Conservation (phyloP, 257 asterid genomes). For the Thymus mandschuricus region DNA sequence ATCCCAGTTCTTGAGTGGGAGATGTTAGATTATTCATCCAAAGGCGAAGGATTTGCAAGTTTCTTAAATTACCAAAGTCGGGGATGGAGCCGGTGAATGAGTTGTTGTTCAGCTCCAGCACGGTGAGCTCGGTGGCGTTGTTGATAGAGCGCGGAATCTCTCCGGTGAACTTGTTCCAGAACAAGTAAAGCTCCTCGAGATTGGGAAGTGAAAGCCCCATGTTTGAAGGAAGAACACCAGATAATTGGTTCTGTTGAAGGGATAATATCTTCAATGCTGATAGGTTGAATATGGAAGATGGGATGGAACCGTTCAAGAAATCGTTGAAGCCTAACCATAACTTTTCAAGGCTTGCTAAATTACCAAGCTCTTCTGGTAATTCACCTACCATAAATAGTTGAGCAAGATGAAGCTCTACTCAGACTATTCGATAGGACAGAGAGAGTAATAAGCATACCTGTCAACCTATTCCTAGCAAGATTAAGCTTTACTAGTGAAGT, state of each 20-base stretch:
- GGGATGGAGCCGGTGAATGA: conserved; percentile 15
- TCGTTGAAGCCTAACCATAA: not conserved
- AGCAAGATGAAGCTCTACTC: not conserved
- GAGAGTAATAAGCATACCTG: not conserved
- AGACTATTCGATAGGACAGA: no score
- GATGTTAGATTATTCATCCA: not conserved
- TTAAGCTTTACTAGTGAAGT: not conserved
- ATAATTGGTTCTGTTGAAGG: conserved; percentile 17
- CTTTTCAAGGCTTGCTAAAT: not conserved
- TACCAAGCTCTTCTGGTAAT: conserved; percentile 41
- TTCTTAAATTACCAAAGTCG: not conserved
- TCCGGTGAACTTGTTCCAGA: conserved; percentile 27
- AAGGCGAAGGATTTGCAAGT: not conserved
- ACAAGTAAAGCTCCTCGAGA: conserved; percentile 29
- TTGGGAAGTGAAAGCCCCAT: conserved; percentile 26
- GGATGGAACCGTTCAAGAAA: conserved; percentile 18
- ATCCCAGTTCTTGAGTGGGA: not conserved
- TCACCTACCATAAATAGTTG: conserved; percentile 31
- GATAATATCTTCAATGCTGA: not conserved
- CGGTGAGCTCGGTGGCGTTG: conserved; percentile 39
- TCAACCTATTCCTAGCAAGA: not conserved
- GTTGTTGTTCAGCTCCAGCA: conserved; percentile 22
- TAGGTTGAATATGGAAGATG: conserved; percentile 29
- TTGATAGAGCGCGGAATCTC: conserved; percentile 25
- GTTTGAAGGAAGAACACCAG: conserved; percentile 24